phyloP scores from a whole-genome alignment of 164 flowering plant genomes.

The Sextonia rubra region DNA sequence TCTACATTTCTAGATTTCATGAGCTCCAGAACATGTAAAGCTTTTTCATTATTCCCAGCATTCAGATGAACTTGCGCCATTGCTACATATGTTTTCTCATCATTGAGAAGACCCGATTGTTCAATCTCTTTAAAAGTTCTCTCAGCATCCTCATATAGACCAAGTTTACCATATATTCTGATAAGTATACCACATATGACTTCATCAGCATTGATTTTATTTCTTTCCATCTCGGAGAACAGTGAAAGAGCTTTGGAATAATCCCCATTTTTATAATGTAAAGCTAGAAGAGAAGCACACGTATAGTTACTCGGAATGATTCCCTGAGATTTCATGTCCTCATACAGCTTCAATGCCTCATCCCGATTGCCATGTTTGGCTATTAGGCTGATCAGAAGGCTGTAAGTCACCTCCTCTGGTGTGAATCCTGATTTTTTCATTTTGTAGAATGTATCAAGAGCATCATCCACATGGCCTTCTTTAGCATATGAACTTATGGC shows the following conservation, averaged over 20 bases:
- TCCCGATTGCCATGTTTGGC: constrained; percentile 39
- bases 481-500: constrained; percentile 69
- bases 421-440: constrained; percentile 61
- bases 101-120: constrained; percentile 55
- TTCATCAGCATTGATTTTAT: constrained; percentile 67
- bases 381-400: constrained; percentile 58
- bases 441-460: constrained; percentile 51
- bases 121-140: constrained; percentile 62
- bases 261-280: constrained; percentile 63
- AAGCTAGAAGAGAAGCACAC: constrained; percentile 76
- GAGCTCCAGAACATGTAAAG: constrained; percentile 46
- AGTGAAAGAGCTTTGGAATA: constrained; percentile 80
- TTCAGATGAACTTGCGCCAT: constrained; percentile 86
- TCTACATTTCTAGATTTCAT: constrained; percentile 63
- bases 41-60: constrained; percentile 54
- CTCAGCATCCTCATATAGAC: constrained; percentile 76
- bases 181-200: constrained; percentile 87
- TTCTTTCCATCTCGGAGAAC: constrained; percentile 66
- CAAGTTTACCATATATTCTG: constrained; percentile 91
- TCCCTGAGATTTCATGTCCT: constrained; percentile 64
- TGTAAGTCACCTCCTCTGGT: constrained; percentile 88
- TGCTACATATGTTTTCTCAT: constrained; percentile 77
- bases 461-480: constrained; percentile 55
- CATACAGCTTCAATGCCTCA: constrained; percentile 57
- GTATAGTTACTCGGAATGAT: constrained; percentile 78